Evolutionary conservation across 805 yeast species (phyloP).

Genomic region (Teunomyces stri): DNA sequence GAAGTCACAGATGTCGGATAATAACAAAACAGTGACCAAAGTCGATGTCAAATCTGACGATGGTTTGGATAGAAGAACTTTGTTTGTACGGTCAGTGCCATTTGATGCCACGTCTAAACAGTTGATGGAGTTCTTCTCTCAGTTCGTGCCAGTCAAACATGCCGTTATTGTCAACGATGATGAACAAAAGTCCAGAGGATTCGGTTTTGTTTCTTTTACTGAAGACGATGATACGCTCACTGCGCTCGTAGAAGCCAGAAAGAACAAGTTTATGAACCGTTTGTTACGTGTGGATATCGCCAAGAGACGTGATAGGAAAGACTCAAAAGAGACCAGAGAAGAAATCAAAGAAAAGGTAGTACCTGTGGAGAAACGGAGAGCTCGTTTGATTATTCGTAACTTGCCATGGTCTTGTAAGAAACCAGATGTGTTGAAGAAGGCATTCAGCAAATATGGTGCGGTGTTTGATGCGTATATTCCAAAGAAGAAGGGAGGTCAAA

Average conservation of each 20-base stretch:
- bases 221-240: slow-evolving; percentile 76
- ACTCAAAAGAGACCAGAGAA: slow-evolving; percentile 8
- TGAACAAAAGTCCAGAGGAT: slow-evolving; percentile 80
- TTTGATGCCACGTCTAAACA: slow-evolving; percentile 76
- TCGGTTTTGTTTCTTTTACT: slow-evolving; percentile 91
- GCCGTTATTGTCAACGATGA: slow-evolving; percentile 85
- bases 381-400: slow-evolving; percentile 85
- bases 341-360: slow-evolving; percentile 15
- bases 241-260: slow-evolving; percentile 70
- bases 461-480: slow-evolving; percentile 90
- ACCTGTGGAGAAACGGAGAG: slow-evolving; percentile 71
- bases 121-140: slow-evolving; percentile 80
- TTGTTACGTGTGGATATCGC: slow-evolving; percentile 81
- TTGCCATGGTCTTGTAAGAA: slow-evolving; percentile 94
- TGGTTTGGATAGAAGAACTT: slow-evolving; percentile 55
- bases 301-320: slow-evolving; percentile 81
- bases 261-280: slow-evolving; percentile 61
- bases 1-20: slow-evolving; percentile 4
- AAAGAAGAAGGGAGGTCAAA: slow-evolving; percentile 77
- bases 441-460: slow-evolving; percentile 76
- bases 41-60: slow-evolving; percentile 17
- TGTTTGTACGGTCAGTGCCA: slow-evolving; percentile 87
- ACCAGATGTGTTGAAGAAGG: slow-evolving; percentile 64
- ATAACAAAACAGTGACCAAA: slow-evolving; percentile 3
- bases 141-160: slow-evolving; percentile 92